A percentile compares a stretch with the other conserved stretches of the same genome.
phyloP scores from a whole-genome alignment of 176 grass and related monocot species.

The Aegilops tauschii region DNA sequence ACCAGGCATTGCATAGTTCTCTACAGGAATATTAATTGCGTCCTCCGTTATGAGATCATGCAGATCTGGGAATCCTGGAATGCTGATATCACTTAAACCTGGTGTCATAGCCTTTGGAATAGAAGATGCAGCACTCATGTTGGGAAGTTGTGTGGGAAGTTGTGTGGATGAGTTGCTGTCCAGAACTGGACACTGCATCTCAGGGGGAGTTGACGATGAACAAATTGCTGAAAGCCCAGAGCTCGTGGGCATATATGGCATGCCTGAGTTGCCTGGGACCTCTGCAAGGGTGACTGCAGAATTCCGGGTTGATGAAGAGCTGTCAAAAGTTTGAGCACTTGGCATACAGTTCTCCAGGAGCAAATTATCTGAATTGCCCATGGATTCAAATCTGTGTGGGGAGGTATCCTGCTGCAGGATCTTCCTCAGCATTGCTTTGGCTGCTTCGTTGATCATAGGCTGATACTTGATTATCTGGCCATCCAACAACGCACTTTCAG shows the following conservation, averaged over 20 bases:
- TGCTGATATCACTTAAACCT: slow-evolving; percentile 32
- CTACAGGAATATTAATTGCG: slow-evolving; percentile 40
- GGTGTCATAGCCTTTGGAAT: slow-evolving; percentile 44
- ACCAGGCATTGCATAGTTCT: slow-evolving; percentile 47
- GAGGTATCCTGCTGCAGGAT: slow-evolving; percentile 70
- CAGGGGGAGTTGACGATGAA: slow-evolving; percentile 46
- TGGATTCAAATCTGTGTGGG: slow-evolving; percentile 49
- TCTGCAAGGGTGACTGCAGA: slow-evolving; percentile 85
- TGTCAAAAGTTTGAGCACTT: slow-evolving; percentile 47
- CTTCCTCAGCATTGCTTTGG: slow-evolving; percentile 90
- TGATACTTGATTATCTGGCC: slow-evolving; percentile 97
- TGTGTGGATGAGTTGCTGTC: slow-evolving; percentile 34
- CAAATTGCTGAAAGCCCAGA: slow-evolving; percentile 68
- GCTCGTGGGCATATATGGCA: slow-evolving; percentile 41
- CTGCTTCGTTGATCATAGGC: slow-evolving; percentile 88
- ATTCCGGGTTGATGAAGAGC: slow-evolving; percentile 49
- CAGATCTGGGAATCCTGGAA: slow-evolving; percentile 57
- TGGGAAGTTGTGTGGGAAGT: slow-evolving; percentile 39
- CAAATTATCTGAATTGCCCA: slow-evolving; percentile 49
- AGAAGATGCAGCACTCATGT: slow-evolving; percentile 36
- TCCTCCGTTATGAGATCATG: slow-evolving; percentile 49
- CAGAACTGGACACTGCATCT: slow-evolving; percentile 44
- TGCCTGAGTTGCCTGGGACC: slow-evolving; percentile 48
- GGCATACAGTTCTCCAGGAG: slow-evolving; percentile 56
- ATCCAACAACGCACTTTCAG: slow-evolving; percentile 42